Evolutionary conservation across 2,329 filamentous ascomycete genomes (phyloP), one percentile per base, ranked within the genome.

Genomic region (Coleophoma eucalyptorum): DNA sequence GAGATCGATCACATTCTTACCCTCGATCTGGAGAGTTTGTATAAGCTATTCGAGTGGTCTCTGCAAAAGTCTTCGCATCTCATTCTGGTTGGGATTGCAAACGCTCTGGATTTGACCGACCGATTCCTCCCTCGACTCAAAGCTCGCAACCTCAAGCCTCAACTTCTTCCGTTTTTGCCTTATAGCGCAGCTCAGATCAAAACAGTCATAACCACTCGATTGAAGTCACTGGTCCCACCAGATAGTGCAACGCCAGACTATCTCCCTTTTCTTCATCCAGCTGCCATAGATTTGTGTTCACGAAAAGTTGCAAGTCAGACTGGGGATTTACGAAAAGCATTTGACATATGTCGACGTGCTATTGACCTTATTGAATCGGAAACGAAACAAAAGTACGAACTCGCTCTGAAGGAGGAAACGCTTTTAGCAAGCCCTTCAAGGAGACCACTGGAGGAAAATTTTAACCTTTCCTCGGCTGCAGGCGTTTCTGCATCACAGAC

Each of bases 31-130:
- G 90, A 95, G 59, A 87, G 94, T 49, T 76, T 99, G 13, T 97
- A 97, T 71, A 88, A 84, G 55, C 76, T 99, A n/a, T 97, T 99
- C 60, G 92, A 97, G 66, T 97, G 93, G 92, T 95, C 94, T 1
- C 75, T 99, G 62, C 83, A 90, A 55, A 84, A 84, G 56, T 81
- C 82, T 1, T 97, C 94, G 0, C 83, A 82, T 18, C 83, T 99
- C 5, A 76, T 94, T 34, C 76, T 99, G 16, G 81, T 99, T 46
- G 94, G 94, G 44, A 96, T 99, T 63, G 94, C 94, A 60, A 99
- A 99, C 64, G 94, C 94, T 4, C 77, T 99, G 49, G 94, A 99
- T 66, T 76, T 99, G 50, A 99, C 94, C 0, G 94, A 97, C 66
- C 89, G 94, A 10, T 96, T 97, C 61, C 78, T 99, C 18, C 94